These are phyloP conservation scores for Metschnikowia cerradonensis DNA, from an alignment of 805 yeast genomes.

Conservation along the genomic window DNA sequence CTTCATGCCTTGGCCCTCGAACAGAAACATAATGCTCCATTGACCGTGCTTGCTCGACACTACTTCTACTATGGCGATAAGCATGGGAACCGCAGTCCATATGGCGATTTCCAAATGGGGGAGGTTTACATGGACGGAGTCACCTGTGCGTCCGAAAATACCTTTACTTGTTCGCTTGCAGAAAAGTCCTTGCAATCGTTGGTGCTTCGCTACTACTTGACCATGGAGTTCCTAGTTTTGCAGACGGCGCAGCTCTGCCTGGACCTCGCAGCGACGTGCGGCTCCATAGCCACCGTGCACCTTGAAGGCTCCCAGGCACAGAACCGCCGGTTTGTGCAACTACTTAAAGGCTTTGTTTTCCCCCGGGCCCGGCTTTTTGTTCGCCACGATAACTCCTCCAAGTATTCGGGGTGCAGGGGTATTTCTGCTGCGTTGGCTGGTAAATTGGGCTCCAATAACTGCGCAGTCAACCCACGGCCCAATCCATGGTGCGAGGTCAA, in stretches of 20 bases:
- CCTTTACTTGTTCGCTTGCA: slow-evolving; percentile 11
- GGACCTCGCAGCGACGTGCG: slow-evolving; percentile 21
- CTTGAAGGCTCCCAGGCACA: slow-evolving; percentile 54
- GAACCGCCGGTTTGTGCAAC: slow-evolving; percentile 24
- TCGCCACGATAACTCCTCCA: not conserved
- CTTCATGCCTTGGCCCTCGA: slow-evolving; percentile 21
- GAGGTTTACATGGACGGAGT: slow-evolving; percentile 49
- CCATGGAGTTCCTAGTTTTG: slow-evolving; percentile 49
- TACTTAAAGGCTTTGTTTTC: slow-evolving; percentile 10
- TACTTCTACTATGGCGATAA: slow-evolving; percentile 52
- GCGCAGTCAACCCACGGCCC: not conserved
- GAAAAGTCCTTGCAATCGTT: slow-evolving; percentile 30
- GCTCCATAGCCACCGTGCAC: slow-evolving; percentile 28
- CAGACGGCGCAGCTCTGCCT: slow-evolving; percentile 41
- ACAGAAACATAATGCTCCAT: slow-evolving; percentile 15
- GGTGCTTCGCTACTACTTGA: slow-evolving; percentile 41
- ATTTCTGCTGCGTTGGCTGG: slow-evolving; percentile 1
- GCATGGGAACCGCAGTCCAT: slow-evolving; percentile 57
- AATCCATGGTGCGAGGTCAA: not conserved
- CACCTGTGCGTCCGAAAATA: slow-evolving; percentile 15
- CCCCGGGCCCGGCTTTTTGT: not conserved
- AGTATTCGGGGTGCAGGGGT: slow-evolving; percentile 11
- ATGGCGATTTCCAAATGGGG: slow-evolving; percentile 44
- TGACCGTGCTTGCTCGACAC: slow-evolving; percentile 27
- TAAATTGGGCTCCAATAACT: not conserved